phyloP scores from a whole-genome alignment of 2,329 filamentous ascomycete genomes.

The Arthrobotrys conoides region DNA sequence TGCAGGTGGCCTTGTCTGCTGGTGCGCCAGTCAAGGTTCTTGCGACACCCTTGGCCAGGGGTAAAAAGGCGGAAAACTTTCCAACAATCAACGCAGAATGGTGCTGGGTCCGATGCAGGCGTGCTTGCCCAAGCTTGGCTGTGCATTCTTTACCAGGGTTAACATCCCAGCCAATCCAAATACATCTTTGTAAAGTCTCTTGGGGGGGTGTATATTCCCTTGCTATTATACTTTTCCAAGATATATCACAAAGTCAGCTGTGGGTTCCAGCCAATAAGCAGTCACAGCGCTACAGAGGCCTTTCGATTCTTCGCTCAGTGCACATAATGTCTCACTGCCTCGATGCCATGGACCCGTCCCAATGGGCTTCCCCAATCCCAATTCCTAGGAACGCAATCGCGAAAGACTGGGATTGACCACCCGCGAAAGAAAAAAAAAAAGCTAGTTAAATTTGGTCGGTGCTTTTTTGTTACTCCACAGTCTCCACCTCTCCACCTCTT shows the following conservation, averaged over 20 bases:
- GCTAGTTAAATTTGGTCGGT: constrained; percentile 9
- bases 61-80: constrained; percentile 21
- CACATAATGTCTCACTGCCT: constrained; percentile 18
- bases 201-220: constrained; percentile 26
- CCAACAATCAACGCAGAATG: constrained; percentile 54
- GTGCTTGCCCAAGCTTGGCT: constrained; percentile 54
- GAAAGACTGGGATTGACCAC: constrained; percentile 17
- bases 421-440: constrained; percentile 22
- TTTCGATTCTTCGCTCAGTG: constrained; percentile 23
- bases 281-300: constrained; percentile 17
- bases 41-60: constrained; percentile 26
- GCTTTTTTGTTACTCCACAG: neutral
- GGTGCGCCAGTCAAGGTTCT: constrained; percentile 9
- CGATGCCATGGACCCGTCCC: constrained; percentile 35
- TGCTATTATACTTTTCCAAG: constrained; percentile 34
- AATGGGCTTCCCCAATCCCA: constrained; percentile 47
- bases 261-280: constrained; percentile 28
- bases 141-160: constrained; percentile 41
- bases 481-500: constrained; percentile 23
- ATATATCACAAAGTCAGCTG: constrained; percentile 40
- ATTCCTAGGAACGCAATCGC: constrained; percentile 42
- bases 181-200: constrained; percentile 31
- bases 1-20: constrained; percentile 24
- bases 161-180: constrained; percentile 48
- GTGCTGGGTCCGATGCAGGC: constrained; percentile 23